Evolutionary conservation across 352 stramenopile genomes (phyloP).

Genomic region (Phytopythium montanum): DNA sequence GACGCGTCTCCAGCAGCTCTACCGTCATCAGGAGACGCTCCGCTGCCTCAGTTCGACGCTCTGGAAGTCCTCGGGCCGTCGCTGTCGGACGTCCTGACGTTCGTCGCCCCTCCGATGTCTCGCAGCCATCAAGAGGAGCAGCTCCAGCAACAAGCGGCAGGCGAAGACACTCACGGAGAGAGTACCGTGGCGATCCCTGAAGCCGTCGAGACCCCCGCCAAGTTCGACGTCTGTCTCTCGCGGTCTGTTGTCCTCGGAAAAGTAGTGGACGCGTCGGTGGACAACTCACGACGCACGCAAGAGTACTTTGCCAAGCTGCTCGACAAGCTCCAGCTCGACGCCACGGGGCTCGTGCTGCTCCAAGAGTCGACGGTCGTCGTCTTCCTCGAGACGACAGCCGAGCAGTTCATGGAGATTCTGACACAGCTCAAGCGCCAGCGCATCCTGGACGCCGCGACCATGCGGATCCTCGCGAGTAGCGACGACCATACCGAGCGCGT

Average conservation of each 20-base stretch:
- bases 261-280: constrained; percentile 27
- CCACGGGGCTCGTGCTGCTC: constrained; percentile 48
- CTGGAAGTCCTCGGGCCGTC: constrained; percentile 46
- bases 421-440: constrained; percentile 31
- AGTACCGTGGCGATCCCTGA: constrained; percentile 7
- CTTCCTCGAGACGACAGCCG: constrained; percentile 55
- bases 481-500: constrained; percentile 48
- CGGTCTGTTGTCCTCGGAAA: constrained; percentile 42
- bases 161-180: constrained; percentile 18
- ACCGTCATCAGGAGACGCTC: not conserved
- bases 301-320: constrained; percentile 63
- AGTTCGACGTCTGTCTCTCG: constrained; percentile 43
- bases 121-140: constrained; percentile 16
- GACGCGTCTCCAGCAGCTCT: not conserved
- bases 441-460: constrained; percentile 32
- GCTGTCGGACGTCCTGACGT: constrained; percentile 43
- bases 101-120: constrained; percentile 34
- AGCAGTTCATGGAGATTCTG: constrained; percentile 50
- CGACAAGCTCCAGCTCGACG: constrained; percentile 51
- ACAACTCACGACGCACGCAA: constrained; percentile 55
- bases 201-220: constrained; percentile 9
- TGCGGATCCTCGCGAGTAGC: constrained; percentile 60
- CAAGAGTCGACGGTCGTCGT: constrained; percentile 49
- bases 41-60: constrained; percentile 23
- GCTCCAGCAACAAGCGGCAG: constrained; percentile 21